Evolutionary conservation across 208 protist species (phyloP), one percentile per base, ranked within the genome.

Genomic region (Trichomonas gallinae): DNA sequence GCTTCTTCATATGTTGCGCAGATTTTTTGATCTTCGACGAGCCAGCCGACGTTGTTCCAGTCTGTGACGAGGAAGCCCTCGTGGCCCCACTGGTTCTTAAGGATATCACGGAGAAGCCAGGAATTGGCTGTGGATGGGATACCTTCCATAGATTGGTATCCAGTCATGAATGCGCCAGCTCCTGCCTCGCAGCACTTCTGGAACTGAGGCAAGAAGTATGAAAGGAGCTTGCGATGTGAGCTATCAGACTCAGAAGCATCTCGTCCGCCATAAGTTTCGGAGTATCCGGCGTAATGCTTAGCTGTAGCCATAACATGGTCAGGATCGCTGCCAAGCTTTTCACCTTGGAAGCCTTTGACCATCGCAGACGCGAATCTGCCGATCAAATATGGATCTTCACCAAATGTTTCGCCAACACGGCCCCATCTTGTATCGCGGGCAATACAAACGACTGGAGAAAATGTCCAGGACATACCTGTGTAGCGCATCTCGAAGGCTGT

Each of bases 331-430:
- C 31, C 36, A 2, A 44, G 38, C 58, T 49, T 96, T 9, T 63
- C 40, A 96, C 9, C 49, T 96, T 98, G 97, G 31, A 96, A 51
- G 26, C 97, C 97, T 13, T 31, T 11, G 82, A 97, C 83, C 21
- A 96, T 93, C 34, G 96, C 96, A 17, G 23, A 82, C 11, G 45
- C 44, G 49, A 82, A 96, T 96, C 0, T 38, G 17, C 26, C 44
- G 15, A 93, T 93, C 2, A 98, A 23, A 31, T 96, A 72, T 10
- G 97, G 97, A 87, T 98, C 97, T 96, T 98, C 97, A 31, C 97
- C 97, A 96, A 98, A 98, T 6, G 97, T 98, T 97, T 98, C 97
- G 63, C 97, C 98, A 48, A 98, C 88, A 45, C 97, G 97, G 40
- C 97, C 89, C 97, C 97, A 98, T 0, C 72, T 3, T 13, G 97